Evolutionary conservation across 2,329 filamentous ascomycete genomes (phyloP).

Genomic region (Hypomyces perniciosus): DNA sequence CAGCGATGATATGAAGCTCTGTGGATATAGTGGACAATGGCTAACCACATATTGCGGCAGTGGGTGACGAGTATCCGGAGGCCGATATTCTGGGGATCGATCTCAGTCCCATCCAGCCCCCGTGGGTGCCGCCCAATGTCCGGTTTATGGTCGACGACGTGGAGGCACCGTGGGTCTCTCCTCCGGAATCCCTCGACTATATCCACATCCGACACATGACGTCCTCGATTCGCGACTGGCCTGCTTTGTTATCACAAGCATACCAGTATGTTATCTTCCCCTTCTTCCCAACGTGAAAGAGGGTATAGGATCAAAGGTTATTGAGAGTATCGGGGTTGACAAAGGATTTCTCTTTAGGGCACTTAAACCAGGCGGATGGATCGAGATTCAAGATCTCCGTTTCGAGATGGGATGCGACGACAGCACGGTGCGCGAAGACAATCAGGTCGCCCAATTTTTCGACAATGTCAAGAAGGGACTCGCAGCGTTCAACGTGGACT

Average conservation of each 20-base stretch:
- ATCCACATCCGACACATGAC: conserved; percentile 28
- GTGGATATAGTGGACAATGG: neutral
- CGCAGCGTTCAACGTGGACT: conserved; percentile 25
- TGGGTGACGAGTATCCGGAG: conserved; percentile 33
- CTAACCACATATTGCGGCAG: conserved; percentile 13
- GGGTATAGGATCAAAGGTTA: neutral
- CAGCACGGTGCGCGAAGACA: conserved; percentile 19
- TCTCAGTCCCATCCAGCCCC: conserved; percentile 32
- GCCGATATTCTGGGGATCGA: conserved; percentile 35
- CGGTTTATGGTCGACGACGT: conserved; percentile 33
- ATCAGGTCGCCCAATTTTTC: conserved; percentile 25
- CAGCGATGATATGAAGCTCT: conserved; percentile 30
- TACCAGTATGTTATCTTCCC: neutral
- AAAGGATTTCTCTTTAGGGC: conserved; percentile 6
- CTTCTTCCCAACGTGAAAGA: neutral
- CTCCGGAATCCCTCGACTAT: conserved; percentile 24
- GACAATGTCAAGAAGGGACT: conserved; percentile 23
- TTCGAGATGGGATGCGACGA: conserved; percentile 26
- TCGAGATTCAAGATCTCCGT: conserved; percentile 35
- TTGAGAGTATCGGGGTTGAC: neutral
- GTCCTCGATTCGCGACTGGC: conserved; percentile 26
- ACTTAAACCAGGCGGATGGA: conserved; percentile 40
- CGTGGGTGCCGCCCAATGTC: conserved; percentile 29
- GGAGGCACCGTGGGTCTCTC: conserved; percentile 38
- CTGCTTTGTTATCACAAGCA: conserved; percentile 2